Evolutionary conservation across 495 filamentous ascomycete species (phyloP), one percentile per base, ranked within the genome.

Genomic region (Neurospora sp.): DNA sequence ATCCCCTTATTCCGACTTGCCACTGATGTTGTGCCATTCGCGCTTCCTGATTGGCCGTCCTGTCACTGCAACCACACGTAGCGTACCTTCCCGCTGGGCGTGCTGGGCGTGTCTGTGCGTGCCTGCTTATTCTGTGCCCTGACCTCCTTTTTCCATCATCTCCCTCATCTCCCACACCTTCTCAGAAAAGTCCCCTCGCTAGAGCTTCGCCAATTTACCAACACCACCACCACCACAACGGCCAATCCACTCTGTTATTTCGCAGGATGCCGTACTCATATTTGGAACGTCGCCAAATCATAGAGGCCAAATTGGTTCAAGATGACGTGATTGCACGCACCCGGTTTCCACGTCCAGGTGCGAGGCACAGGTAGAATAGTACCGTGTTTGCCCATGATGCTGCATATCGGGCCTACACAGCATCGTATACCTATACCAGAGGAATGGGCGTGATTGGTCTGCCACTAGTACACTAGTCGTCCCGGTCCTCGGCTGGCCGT

Each of bases 31-130:
- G 40, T n/a, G 71, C 65, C 71, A 45, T 22, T 78, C 74, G 76
- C 74, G 72, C 71, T 59, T 65, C 39, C 73, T 71, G 74, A 75
- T 74, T 22, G 42, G 37, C 20, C 18, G 5, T 69, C 22, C 10
- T 12, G 72, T 68, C 35, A 53, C 65, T 53, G 45, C 59, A 53
- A 27, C 20, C 20, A 59, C 47, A 59, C 20, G 47, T 59, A 59
- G 47, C 20, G 20, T 53, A 53, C 45, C 45, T 53, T 53, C 45
- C 45, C 45, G 47, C 20, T 59, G 47, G 45, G 45, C 45, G 45
- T 53, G 20, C 45, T 53, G 45, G 47, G 47, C 47, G 47, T 59
- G 47, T 59, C 20, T 59, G 10, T 59, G 47, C 47, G 47, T 59
- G 22, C 47, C 47, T 53, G 45, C 45, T 59, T 22, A 53, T 53